Base-by-base conservation (phyloP, 2,329 filamentous ascomycete genomes). In the Aspergillus latus region DNA sequence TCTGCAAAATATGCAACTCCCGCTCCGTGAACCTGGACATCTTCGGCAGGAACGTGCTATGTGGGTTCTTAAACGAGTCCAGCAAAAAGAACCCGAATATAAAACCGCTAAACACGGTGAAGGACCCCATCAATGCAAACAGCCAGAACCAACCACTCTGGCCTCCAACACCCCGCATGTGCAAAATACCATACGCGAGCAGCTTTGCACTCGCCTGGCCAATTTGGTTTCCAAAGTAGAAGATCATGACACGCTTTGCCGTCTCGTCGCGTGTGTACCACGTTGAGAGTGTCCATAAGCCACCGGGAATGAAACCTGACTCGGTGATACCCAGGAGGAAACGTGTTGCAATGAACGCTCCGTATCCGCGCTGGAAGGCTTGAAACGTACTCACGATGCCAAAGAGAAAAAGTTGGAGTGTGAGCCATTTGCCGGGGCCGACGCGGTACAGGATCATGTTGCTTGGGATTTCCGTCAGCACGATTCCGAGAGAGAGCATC, bases 261-360 rank as follows among this genome's bases (percentile, higher is more conserved):
- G 52, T 52, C 40, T 60, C 58, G 5, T 40, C 39, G 9, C 42
- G 45, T 4, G 52, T 56, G 26, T 60, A 60, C 55, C 55, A 52
- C 5, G 46, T 57, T 2, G 37, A 56, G 15, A 49, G 58, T 2
- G 54, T 40, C 7, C 32, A 60, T 4, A 42, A 4, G 39, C 54
- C 73, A 72, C 81, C 82, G 0, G 82, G 82, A 52, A 84, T 83
- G 59, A 82, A 84, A 0, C 82, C 82, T 0, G 78, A 78, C 64
- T 84, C 82, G 2, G 76, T 77, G 10, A 84, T 69, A 1, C 81
- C 82, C 0, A 84, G 75, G 0, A 84, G 67, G 51, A 84, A 75
- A 0, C 82, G 74, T 0, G 80, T 81, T 0, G 72, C 74, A 29
- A 84, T 68, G 61, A 78, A 84, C 2, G 74, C 74, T 1, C 71